Conservation (phyloP, 2,329 filamentous ascomycete species). For the Phyllosticta capitalensis region DNA sequence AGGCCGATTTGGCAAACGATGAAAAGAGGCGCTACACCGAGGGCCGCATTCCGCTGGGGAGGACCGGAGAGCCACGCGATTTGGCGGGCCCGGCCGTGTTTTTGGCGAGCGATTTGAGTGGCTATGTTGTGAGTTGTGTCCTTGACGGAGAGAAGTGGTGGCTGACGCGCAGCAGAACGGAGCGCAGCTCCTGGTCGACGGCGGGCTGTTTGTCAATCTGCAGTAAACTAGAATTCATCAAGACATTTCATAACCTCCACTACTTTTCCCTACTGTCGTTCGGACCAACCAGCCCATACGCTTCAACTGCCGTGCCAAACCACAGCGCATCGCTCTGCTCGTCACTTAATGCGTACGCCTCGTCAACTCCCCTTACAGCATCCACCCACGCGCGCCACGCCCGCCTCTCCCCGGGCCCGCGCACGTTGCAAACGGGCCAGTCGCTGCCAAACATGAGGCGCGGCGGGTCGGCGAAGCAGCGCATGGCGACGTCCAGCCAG, state of each 20-base stretch:
- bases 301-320: constrained; percentile 60
- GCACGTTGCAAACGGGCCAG: constrained; percentile 83
- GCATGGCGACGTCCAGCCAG: constrained; percentile 64
- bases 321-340: constrained; percentile 60
- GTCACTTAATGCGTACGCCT: constrained; percentile 39
- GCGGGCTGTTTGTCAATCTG: constrained; percentile 81
- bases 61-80: constrained; percentile 63
- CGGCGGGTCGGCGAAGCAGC: constrained; percentile 54
- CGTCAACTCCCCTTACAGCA: constrained; percentile 46
- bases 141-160: background rate
- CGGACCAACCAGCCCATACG: constrained; percentile 43
- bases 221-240: constrained; percentile 42
- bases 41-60: constrained; percentile 65
- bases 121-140: constrained; percentile 22
- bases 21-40: constrained; percentile 71
- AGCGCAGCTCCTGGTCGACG: constrained; percentile 76
- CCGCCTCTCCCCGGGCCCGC: constrained; percentile 42
- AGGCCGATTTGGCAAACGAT: constrained; percentile 66
- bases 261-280: background rate
- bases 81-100: constrained; percentile 79
- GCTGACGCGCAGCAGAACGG: constrained; percentile 45
- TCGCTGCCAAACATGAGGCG: constrained; percentile 86
- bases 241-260: background rate
- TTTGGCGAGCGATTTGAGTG: constrained; percentile 63
- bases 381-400: constrained; percentile 70